Percentiles rank a stretch among this genome's conserved stretches.
Evolutionary conservation across 768 basidiomycete genomes (phyloP).

Genomic region (Suillus brevipes): DNA sequence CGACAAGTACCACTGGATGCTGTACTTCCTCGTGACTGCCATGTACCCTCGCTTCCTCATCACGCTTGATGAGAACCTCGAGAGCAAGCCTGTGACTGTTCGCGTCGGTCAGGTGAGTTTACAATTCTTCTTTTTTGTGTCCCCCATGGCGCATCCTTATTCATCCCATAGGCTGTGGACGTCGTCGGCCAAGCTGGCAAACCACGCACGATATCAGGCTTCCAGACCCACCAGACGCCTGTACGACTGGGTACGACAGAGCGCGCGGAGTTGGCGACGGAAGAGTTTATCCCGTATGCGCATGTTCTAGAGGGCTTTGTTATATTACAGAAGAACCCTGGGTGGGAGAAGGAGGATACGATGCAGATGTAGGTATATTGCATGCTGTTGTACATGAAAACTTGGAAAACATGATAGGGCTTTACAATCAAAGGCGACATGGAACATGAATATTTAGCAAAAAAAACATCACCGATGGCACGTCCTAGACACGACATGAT

Average conservation of each 20-base stretch:
- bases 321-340: slow-evolving; percentile 88
- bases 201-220: slow-evolving; percentile 92
- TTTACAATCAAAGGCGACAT: neutral
- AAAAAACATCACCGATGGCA: neutral
- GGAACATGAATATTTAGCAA: neutral
- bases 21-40: slow-evolving; percentile 91
- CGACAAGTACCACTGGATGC: slow-evolving; percentile 98
- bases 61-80: slow-evolving; percentile 90
- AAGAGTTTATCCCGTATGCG: slow-evolving; percentile 91
- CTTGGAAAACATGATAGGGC: neutral
- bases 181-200: slow-evolving; percentile 98
- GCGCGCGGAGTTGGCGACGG: slow-evolving; percentile 93
- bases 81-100: slow-evolving; percentile 84
- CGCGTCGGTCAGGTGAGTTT: slow-evolving; percentile 83
- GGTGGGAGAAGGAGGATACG: slow-evolving; percentile 83
- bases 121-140: neutral
- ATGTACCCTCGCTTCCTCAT: slow-evolving; percentile 99
- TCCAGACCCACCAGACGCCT: slow-evolving; percentile 98
- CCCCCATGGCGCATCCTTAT: neutral
- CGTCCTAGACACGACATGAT: neutral
- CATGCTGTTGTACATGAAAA: neutral
- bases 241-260: slow-evolving; percentile 94
- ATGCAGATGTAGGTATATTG: slow-evolving; percentile 62
- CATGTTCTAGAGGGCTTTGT: slow-evolving; percentile 92
- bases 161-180: slow-evolving; percentile 74